These are phyloP conservation scores for Agaricus sinodeliciosus DNA, from an alignment of 768 basidiomycete species.

Conservation along the genomic window DNA sequence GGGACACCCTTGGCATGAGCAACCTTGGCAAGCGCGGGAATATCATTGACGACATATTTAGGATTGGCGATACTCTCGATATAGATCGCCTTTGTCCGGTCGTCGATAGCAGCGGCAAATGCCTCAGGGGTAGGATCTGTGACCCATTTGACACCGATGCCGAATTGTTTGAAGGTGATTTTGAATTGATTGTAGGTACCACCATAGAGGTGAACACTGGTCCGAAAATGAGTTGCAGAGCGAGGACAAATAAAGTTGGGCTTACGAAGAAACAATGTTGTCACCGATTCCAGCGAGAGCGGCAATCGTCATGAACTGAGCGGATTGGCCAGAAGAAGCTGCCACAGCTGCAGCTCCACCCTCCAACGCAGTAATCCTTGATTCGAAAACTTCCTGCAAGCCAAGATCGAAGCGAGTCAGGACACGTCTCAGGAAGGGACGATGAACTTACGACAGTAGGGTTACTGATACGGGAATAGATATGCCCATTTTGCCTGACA, in stretches of 20 bases:
- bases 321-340: conserved; percentile 66
- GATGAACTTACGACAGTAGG: conserved; percentile 48
- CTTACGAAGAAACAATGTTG: conserved; percentile 71
- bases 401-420: not conserved
- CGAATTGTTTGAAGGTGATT: conserved; percentile 64
- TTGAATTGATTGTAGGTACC: conserved; percentile 76
- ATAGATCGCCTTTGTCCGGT: conserved; percentile 70
- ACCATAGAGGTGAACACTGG: conserved; percentile 59
- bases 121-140: conserved; percentile 44
- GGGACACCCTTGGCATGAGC: conserved; percentile 72
- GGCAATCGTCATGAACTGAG: conserved; percentile 67
- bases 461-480: conserved; percentile 66
- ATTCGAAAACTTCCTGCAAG: conserved; percentile 67
- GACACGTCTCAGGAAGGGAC: not conserved
- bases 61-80: conserved; percentile 81
- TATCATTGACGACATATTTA: conserved; percentile 58
- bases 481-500: conserved; percentile 45
- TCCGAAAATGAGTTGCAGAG: conserved; percentile 2
- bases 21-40: conserved; percentile 66
- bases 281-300: conserved; percentile 60
- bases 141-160: conserved; percentile 62
- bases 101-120: conserved; percentile 65
- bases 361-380: conserved; percentile 75
- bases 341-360: conserved; percentile 74
- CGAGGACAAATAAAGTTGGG: conserved; percentile 1